A percentile compares a stretch with the other conserved stretches of the same genome.
These are phyloP conservation scores for Isochrysis galbana DNA, from an alignment of 78 protist genomes.

Conservation along the genomic window DNA sequence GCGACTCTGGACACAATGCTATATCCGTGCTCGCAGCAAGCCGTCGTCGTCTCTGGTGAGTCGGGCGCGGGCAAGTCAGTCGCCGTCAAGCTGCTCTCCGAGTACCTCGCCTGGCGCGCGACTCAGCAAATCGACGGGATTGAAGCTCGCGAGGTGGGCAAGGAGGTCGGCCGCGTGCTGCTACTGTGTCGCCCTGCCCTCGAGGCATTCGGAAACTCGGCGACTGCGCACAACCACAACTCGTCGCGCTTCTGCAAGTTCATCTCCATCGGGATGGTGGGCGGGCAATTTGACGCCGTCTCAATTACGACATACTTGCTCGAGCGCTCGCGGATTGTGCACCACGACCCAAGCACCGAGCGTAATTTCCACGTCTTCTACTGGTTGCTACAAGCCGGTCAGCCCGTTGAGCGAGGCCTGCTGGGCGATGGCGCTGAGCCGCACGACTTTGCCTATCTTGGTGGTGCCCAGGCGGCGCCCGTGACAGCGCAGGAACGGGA, in stretches of 20 bases:
- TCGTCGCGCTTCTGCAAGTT: slow-evolving; percentile 43
- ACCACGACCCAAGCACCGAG: slow-evolving; percentile 75
- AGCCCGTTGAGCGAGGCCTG: slow-evolving; percentile 65
- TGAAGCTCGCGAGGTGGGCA: neutral
- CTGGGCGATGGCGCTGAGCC: neutral
- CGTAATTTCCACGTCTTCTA: slow-evolving; percentile 94
- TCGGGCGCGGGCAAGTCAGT: neutral
- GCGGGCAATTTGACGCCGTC: neutral
- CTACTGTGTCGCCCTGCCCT: slow-evolving; percentile 77
- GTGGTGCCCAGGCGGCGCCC: slow-evolving; percentile 45
- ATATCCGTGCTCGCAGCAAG: neutral
- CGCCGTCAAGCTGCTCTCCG: neutral
- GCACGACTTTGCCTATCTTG: slow-evolving; percentile 36
- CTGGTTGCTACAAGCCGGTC: slow-evolving; percentile 37
- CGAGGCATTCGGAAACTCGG: slow-evolving; percentile 78
- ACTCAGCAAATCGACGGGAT: neutral
- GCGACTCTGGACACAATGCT: neutral
- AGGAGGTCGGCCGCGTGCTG: neutral
- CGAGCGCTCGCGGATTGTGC: slow-evolving; percentile 83
- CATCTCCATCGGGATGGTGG: neutral
- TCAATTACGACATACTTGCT: slow-evolving; percentile 58
- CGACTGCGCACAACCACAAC: slow-evolving; percentile 49
- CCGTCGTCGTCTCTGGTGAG: neutral
- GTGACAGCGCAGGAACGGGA: slow-evolving; percentile 49
- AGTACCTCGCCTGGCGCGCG: neutral